Conservation (phyloP, 2,329 filamentous ascomycete genomes). For the Zasmidium angulare region DNA sequence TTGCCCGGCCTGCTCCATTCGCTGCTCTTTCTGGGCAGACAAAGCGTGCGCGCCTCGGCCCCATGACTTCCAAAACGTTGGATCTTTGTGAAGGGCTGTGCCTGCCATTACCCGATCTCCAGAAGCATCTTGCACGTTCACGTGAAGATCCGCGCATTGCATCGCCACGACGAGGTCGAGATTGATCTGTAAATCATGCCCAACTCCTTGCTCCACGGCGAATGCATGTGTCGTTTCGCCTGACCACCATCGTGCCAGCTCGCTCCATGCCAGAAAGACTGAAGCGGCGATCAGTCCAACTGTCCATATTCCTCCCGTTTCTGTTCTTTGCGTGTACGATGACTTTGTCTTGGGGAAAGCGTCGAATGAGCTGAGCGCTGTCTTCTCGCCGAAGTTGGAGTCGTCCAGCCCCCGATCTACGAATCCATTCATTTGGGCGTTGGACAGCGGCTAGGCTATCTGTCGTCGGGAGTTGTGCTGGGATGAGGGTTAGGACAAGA, state of each 20-base stretch:
- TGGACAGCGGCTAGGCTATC: background rate
- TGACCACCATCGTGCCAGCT: constrained; percentile 78
- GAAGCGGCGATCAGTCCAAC: constrained; percentile 76
- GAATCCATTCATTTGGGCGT: constrained; percentile 72
- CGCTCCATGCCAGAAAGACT: constrained; percentile 71
- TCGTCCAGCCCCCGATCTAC: constrained; percentile 70
- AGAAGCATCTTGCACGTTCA: constrained; percentile 95
- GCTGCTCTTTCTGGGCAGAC: constrained; percentile 61
- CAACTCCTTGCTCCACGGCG: constrained; percentile 87
- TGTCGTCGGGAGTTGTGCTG: background rate
- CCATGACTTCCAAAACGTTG: constrained; percentile 82
- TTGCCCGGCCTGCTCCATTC: constrained; percentile 59
- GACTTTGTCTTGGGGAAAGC: constrained; percentile 97
- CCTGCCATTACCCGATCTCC: constrained; percentile 88
- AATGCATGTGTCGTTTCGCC: constrained; percentile 87
- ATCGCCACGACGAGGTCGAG: constrained; percentile 90
- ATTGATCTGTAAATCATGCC: constrained; percentile 88
- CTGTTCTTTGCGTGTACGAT: constrained; percentile 81
- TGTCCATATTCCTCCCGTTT: constrained; percentile 91
- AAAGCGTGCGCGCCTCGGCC: constrained; percentile 58
- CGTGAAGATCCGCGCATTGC: constrained; percentile 81
- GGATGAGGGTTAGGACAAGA: background rate
- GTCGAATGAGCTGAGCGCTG: constrained; percentile 84
- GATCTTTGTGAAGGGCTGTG: constrained; percentile 69
- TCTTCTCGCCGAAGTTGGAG: constrained; percentile 68